Percentiles rank a stretch among this genome's conserved stretches.
Evolutionary conservation across 192 early-diverging fungal genomes (phyloP).

Genomic region (Coemansia sp.): DNA sequence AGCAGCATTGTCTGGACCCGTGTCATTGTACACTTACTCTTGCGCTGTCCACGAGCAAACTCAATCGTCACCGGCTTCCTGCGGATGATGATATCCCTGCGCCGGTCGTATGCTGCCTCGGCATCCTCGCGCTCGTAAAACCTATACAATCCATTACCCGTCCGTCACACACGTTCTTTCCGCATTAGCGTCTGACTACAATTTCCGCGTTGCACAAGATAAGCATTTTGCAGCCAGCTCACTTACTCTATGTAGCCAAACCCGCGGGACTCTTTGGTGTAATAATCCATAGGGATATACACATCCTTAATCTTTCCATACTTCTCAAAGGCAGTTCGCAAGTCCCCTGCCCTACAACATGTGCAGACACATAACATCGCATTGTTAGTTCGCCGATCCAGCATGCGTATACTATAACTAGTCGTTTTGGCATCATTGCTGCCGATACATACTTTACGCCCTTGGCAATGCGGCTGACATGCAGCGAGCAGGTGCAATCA

Average conservation of each 20-base stretch:
- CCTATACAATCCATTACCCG: constrained; percentile 16
- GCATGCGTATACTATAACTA: too few species aligned
- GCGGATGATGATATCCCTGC: constrained; percentile 30
- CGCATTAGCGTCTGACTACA: too few species aligned
- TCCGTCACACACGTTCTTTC: not conserved
- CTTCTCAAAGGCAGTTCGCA: constrained; percentile 38
- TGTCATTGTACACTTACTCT: constrained; percentile 33
- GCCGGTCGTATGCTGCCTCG: constrained; percentile 48
- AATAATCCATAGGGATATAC: constrained; percentile 49
- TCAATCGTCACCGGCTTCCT: constrained; percentile 41
- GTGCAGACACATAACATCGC: not conserved
- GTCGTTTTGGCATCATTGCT: not conserved
- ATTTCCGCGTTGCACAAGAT: not conserved
- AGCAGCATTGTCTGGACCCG: not conserved
- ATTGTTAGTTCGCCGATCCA: too few species aligned
- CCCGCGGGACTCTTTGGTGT: constrained; percentile 51
- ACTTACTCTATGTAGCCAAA: constrained; percentile 57
- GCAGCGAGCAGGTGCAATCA: constrained; percentile 53
- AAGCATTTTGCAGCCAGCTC: not conserved
- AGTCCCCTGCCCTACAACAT: constrained; percentile 32
- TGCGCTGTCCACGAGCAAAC: constrained; percentile 56
- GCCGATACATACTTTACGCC: constrained; percentile 35
- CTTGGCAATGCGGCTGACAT: constrained; percentile 50
- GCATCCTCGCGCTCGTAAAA: constrained; percentile 53
- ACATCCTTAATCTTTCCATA: constrained; percentile 52